phyloP scores from a whole-genome alignment of 1,284 basidiomycete genomes.

The Tylopilus sp. region DNA sequence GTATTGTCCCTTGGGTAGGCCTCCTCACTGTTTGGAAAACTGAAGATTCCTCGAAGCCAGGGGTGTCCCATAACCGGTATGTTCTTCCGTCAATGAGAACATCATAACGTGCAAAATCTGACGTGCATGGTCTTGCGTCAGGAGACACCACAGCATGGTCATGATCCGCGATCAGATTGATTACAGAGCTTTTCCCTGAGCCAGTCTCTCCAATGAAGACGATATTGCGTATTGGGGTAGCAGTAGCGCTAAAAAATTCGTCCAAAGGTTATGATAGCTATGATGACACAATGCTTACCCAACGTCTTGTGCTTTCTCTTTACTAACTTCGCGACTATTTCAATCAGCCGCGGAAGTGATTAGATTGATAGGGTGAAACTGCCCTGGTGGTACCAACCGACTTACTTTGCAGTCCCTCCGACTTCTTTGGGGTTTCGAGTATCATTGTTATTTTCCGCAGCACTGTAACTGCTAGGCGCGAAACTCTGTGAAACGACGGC shows the following conservation, averaged over 20 bases:
- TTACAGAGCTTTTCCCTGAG: slow-evolving; percentile 27
- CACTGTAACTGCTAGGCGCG: not conserved
- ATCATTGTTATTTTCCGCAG: not conserved
- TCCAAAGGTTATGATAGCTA: not conserved
- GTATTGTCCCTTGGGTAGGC: too few species aligned
- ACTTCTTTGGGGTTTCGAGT: too few species aligned
- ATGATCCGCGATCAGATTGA: slow-evolving; percentile 24
- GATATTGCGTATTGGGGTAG: slow-evolving; percentile 15
- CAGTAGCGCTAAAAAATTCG: not conserved
- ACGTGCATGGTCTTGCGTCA: slow-evolving; percentile 22
- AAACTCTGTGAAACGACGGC: not conserved
- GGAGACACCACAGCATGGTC: slow-evolving; percentile 10
- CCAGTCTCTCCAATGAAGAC: slow-evolving; percentile 31
- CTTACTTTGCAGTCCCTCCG: not conserved
- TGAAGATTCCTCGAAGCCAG: slow-evolving; percentile 22
- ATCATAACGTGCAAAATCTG: slow-evolving; percentile 14
- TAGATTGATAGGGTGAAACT: not conserved
- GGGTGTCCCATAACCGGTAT: slow-evolving; percentile 30
- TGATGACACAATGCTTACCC: not conserved
- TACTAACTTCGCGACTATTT: not conserved
- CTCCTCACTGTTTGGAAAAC: not conserved
- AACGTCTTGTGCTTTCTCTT: not conserved
- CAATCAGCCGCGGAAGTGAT: not conserved
- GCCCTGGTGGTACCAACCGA: too few species aligned
- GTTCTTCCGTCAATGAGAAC: slow-evolving; percentile 3